These are phyloP conservation scores for Scopulariopsis brevicaulis DNA, from an alignment of 2,329 filamentous ascomycete genomes.

Conservation along the genomic window DNA sequence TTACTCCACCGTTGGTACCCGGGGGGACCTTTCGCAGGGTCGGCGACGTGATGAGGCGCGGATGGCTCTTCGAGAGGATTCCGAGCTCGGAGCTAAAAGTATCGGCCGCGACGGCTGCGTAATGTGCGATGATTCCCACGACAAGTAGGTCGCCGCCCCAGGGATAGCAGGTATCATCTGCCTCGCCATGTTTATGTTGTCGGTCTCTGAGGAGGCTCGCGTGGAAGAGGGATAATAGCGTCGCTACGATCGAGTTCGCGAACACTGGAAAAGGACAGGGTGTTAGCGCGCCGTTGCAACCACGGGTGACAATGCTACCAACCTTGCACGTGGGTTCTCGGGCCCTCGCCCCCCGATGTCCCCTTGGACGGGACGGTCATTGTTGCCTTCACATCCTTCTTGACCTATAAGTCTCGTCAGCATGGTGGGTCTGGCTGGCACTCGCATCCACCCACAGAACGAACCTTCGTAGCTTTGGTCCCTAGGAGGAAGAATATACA, in stretches of 20 bases:
- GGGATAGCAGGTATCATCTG: constrained; percentile 31
- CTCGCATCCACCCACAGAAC: constrained; percentile 8
- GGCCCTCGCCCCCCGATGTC: constrained; percentile 64
- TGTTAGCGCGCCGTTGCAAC: neutral
- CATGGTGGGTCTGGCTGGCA: neutral
- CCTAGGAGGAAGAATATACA: constrained; percentile 80
- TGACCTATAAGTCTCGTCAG: constrained; percentile 43
- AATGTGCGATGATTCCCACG: constrained; percentile 65
- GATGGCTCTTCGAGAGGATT: constrained; percentile 66
- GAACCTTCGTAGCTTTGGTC: constrained; percentile 71
- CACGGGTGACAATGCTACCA: constrained; percentile 5
- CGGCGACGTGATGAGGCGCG: constrained; percentile 76
- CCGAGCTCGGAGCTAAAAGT: constrained; percentile 94
- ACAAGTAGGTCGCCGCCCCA: constrained; percentile 53
- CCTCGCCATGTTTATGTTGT: neutral
- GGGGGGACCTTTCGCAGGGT: constrained; percentile 68
- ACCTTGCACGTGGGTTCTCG: constrained; percentile 75
- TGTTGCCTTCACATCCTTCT: constrained; percentile 73
- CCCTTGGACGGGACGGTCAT: constrained; percentile 72
- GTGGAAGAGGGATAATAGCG: constrained; percentile 48
- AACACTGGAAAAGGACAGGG: constrained; percentile 43
- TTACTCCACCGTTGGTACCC: constrained; percentile 92
- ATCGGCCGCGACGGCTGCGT: constrained; percentile 83
- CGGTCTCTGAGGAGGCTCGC: constrained; percentile 45
- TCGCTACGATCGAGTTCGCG: constrained; percentile 75